Conservation (phyloP, 768 basidiomycete genomes). For the Sarcodon aspratus region DNA sequence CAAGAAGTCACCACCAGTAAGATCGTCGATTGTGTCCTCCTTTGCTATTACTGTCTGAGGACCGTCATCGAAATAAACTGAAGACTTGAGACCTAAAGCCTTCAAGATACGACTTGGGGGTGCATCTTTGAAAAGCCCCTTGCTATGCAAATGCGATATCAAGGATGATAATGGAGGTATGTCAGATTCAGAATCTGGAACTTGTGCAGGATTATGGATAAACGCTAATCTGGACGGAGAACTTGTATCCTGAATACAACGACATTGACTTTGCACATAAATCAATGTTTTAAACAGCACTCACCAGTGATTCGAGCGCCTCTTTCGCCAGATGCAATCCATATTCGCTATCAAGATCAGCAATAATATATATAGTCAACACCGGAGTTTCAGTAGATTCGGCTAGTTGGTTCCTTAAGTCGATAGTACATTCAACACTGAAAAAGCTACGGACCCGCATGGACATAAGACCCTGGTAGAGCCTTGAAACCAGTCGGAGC, state of each 20-base stretch:
- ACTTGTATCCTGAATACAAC: conserved; percentile 25
- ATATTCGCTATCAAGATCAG: conserved; percentile 59
- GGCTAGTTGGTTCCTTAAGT: neutral
- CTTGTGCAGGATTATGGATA: conserved; percentile 52
- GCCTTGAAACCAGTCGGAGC: conserved; percentile 30
- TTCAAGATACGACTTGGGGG: conserved; percentile 27
- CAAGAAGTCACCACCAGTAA: conserved; percentile 24
- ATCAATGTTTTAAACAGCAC: conserved; percentile 8
- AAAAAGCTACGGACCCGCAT: conserved; percentile 36
- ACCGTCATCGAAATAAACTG: conserved; percentile 4
- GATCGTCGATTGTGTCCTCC: conserved; percentile 17
- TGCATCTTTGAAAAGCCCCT: conserved; percentile 25
- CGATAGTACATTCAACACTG: neutral
- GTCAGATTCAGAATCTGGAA: neutral
- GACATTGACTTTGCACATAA: conserved; percentile 2
- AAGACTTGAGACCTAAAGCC: conserved; percentile 21
- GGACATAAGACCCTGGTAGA: conserved; percentile 40
- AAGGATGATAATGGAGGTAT: conserved; percentile 29
- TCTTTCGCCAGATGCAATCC: conserved; percentile 54
- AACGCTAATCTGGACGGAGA: conserved; percentile 57
- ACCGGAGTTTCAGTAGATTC: conserved; percentile 22
- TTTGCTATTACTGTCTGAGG: conserved; percentile 29
- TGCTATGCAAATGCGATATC: conserved; percentile 37
- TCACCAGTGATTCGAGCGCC: conserved; percentile 54
- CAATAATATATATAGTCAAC: conserved; percentile 49